Evolutionary conservation across 192 early-diverging fungal species (phyloP).

Genomic region (Podila clonocystis): DNA sequence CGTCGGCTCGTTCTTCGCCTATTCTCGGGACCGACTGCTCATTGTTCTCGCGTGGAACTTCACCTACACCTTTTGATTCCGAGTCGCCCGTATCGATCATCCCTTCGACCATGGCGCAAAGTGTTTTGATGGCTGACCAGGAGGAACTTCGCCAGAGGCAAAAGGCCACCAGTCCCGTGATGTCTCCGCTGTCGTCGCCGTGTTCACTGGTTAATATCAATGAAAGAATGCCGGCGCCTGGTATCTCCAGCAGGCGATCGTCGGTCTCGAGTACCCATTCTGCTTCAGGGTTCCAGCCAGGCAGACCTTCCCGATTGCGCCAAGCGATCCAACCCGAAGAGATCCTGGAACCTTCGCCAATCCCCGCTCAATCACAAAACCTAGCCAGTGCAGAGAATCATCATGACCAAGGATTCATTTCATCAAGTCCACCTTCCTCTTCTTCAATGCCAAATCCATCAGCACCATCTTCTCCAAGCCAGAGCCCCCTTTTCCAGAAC

Average conservation of each 20-base stretch:
- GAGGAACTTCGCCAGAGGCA: not conserved
- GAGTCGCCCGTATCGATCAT: slow-evolving; percentile 33
- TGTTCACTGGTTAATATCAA: too few species aligned
- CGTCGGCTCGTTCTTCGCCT: slow-evolving; percentile 40
- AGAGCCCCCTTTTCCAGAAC: slow-evolving; percentile 32
- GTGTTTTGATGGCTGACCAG: slow-evolving; percentile 6
- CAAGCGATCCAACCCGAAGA: slow-evolving; percentile 19
- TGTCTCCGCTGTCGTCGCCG: too few species aligned
- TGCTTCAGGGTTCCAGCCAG: slow-evolving; percentile 8
- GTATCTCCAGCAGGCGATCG: not conserved
- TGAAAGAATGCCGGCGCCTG: not conserved
- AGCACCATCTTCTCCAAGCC: not conserved
- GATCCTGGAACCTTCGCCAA: too few species aligned
- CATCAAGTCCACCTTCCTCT: not conserved
- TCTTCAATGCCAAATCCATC: not conserved
- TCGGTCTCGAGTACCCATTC: not conserved
- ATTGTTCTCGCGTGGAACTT: slow-evolving; percentile 14
- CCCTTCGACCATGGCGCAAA: slow-evolving; percentile 12
- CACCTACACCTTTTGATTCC: not conserved
- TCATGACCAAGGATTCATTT: not conserved
- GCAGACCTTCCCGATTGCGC: slow-evolving; percentile 30
- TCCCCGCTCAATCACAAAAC: too few species aligned
- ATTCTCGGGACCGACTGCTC: slow-evolving; percentile 39
- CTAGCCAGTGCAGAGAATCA: too few species aligned
- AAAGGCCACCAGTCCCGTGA: not conserved